Base-by-base conservation (phyloP, 2,329 filamentous ascomycete genomes). In the Fusarium chaquense region DNA sequence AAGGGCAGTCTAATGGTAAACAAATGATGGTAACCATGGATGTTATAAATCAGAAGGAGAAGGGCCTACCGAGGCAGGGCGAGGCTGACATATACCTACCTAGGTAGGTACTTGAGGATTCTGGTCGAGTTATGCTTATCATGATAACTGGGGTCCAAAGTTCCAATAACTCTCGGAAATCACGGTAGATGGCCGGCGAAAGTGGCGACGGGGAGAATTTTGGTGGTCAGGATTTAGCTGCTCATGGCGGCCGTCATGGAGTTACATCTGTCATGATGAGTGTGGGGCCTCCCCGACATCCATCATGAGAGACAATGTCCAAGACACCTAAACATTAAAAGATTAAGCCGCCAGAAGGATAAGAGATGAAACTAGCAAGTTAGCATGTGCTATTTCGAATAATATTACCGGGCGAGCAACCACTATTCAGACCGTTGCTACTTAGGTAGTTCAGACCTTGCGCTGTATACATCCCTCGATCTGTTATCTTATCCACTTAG, bases 181-280 rank as follows among this genome's bases (percentile, higher is more conserved):
- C 10, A 10, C 28, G 15, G 43, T 24, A 13, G 44, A 18, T 30
- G 4, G n/a, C 10, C 9, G 7, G 18, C 6, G 20, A 28, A 18
- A n/a, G 15, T 16, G 16, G 18, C 2, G 7, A 26, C 3, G 6
- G 11, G 4, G 8, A 28, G 43, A 18, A 43, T 12, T n/a, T 47
- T 38, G 32, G 30, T 45, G 15, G 16, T 2, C 26, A 44, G 11
- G 28, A n/a, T 45, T 13, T n/a, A 35, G 11, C 32, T 18, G 24
- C 45, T 45, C 50, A 67, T 67, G 67, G 46, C 35, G 67, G 32
- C 50, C 62, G 45, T 40, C 56, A 43, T 64, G 57, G 67, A 63
- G 49, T 45, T 41, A 57, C 38, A 53, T 52, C 43, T 62, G 52
- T 24, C 22, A 46, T 66, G 45, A 58, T 24, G 47, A 51, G 26